Conservation (phyloP, 2,329 filamentous ascomycete genomes). For the Cercospora zeina region DNA sequence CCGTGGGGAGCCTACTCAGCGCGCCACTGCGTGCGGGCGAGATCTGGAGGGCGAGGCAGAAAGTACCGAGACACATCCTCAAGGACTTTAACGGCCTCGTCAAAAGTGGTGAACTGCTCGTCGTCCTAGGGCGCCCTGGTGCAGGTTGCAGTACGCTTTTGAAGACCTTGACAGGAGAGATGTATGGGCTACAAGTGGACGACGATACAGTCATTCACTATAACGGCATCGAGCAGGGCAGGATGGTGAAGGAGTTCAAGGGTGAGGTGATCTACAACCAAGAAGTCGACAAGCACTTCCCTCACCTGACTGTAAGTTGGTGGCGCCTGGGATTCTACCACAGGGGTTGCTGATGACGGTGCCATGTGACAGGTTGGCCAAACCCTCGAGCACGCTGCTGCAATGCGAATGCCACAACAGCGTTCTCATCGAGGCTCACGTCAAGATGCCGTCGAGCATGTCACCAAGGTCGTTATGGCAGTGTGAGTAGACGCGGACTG, state of each 20-base stretch:
- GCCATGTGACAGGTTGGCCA: constrained; percentile 39
- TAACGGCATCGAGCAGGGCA: constrained; percentile 68
- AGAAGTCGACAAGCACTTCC: constrained; percentile 79
- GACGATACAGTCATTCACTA: constrained; percentile 74
- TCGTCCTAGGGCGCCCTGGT: constrained; percentile 46
- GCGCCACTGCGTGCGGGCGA: constrained; percentile 54
- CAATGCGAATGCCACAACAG: constrained; percentile 51
- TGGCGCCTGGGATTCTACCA: not conserved
- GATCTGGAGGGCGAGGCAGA: constrained; percentile 50
- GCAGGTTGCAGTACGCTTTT: constrained; percentile 75
- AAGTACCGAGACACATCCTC: constrained; percentile 56
- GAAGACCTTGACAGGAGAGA: constrained; percentile 80
- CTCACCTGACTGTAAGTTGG: constrained; percentile 62
- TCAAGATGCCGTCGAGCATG: constrained; percentile 47
- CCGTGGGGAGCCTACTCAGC: constrained; percentile 53
- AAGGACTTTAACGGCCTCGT: constrained; percentile 55
- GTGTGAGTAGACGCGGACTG: constrained; percentile 49
- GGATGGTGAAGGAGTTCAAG: constrained; percentile 75
- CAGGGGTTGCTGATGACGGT: not conserved
- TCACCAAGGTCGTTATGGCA: constrained; percentile 54
- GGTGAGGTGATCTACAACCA: constrained; percentile 85
- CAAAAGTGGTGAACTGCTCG: constrained; percentile 47
- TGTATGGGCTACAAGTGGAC: constrained; percentile 73
- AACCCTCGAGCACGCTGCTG: constrained; percentile 57
- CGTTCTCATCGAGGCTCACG: constrained; percentile 42